phyloP scores from a whole-genome alignment of 306 rosid species.

The Coriaria nepalensis region DNA sequence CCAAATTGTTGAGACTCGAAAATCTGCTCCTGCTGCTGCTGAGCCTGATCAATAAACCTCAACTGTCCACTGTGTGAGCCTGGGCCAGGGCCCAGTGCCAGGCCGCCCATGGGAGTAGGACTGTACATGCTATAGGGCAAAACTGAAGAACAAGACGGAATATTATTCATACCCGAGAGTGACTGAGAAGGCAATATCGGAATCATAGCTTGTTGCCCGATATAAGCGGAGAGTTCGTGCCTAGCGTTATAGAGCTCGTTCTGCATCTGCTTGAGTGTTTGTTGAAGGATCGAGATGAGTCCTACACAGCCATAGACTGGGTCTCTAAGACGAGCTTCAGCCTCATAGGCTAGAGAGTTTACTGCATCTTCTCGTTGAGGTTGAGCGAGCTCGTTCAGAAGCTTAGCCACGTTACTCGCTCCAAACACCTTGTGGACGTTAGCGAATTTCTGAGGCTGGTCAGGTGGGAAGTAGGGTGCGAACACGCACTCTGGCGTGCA shows the following conservation, averaged over 20 bases:
- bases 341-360: constrained; percentile 77
- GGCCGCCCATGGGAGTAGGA: too few species aligned
- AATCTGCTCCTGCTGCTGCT: too few species aligned
- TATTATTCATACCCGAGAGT: too few species aligned
- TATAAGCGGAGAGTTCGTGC: constrained; percentile 43
- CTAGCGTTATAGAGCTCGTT: constrained; percentile 68
- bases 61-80: too few species aligned
- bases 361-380: constrained; percentile 84
- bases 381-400: constrained; percentile 74
- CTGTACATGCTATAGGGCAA: too few species aligned
- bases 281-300: constrained; percentile 73
- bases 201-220: too few species aligned
- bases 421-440: constrained; percentile 85
- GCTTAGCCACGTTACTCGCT: constrained; percentile 75
- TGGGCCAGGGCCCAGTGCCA: too few species aligned
- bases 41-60: too few species aligned
- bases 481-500: constrained; percentile 88
- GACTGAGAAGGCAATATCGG: too few species aligned
- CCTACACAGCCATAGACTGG: constrained; percentile 84
- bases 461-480: constrained; percentile 85
- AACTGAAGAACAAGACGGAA: too few species aligned
- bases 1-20: too few species aligned
- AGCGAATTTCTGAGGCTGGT: constrained; percentile 78
- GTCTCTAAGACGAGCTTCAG: constrained; percentile 78
- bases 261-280: constrained; percentile 76